Base-by-base conservation (phyloP, 306 rosid species). In the Fragaria iinumae region DNA sequence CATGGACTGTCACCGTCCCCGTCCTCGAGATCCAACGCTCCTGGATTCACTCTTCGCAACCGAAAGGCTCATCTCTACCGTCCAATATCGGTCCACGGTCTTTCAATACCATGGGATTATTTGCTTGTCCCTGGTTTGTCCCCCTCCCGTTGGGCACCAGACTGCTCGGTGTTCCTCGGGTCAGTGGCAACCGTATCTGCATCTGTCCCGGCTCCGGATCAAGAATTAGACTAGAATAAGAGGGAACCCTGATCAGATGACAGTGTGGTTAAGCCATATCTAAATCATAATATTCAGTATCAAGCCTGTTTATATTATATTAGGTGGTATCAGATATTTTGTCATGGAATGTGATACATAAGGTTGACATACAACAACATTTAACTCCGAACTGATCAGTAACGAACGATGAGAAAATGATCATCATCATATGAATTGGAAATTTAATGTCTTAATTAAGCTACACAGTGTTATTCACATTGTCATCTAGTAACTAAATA, bases 51-150 rank as follows among this genome's bases (percentile, higher is more conserved):
- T 39, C 69, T 38, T 62, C 62, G 80, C 63, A 66, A 66, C 34
- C 4, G 27, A 4, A 27, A 60, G 47, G 9, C 23, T 12, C 49
- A 87, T 86, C 90, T 8, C 10, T 48, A 6, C 89, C 93, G 85
- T 91, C 77, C 34, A 27, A 39, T 81, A 2, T 12, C 49, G 81
- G 91, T 87, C 91, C 83, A 71, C 27, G 59, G 52, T 80, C 72
- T 77, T 85, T 86, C 80, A 81, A 59, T 71, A 49, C 70, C 56
- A 27, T 70, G 45, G 82, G 82, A 83, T 75, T 77, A 82, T 81
- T 44, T 56, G 55, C 48, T 85, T 93, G 85, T 82, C 52, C 53
- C 76, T 23, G 68, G 39, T 0, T 13, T 89, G 97, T 88, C 86
- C 81, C 89, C 87, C 67, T 69, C 50, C 29, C 44, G 43, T 49